These are phyloP conservation scores for Talaromyces sp. DNA, from an alignment of 2,329 filamentous ascomycete species.

Conservation along the genomic window DNA sequence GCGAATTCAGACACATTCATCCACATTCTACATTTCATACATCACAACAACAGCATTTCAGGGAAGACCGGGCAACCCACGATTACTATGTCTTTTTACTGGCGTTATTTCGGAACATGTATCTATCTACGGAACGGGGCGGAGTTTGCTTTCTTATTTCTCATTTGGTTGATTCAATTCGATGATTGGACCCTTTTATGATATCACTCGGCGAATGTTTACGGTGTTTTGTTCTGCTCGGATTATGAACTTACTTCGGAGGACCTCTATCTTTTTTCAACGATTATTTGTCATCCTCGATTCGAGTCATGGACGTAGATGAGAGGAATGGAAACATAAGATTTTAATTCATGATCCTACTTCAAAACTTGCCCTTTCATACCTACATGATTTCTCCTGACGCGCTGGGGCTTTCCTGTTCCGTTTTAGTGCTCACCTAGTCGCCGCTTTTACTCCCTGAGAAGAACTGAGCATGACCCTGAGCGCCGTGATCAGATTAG, in stretches of 20 bases:
- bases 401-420: too few species aligned
- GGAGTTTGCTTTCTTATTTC: conserved; percentile 7
- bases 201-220: conserved; percentile 18
- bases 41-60: conserved; percentile 2
- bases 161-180: conserved; percentile 10
- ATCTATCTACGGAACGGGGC: neutral
- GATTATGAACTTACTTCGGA: neutral
- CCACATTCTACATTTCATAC: neutral
- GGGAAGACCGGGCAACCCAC: neutral
- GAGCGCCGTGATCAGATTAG: too few species aligned
- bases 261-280: neutral
- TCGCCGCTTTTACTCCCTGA: too few species aligned
- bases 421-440: too few species aligned
- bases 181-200: conserved; percentile 17
- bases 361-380: neutral
- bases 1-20: neutral
- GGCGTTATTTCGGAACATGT: conserved; percentile 8
- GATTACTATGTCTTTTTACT: neutral
- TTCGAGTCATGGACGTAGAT: conserved; percentile 1
- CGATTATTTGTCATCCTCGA: neutral
- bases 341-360: neutral
- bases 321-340: neutral
- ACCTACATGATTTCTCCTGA: too few species aligned
- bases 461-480: too few species aligned
- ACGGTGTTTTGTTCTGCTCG: conserved; percentile 1